Percentiles rank a stretch among this genome's conserved stretches.
These are phyloP conservation scores for Leucogyrophana mollusca DNA, from an alignment of 768 basidiomycete species.

Conservation along the genomic window DNA sequence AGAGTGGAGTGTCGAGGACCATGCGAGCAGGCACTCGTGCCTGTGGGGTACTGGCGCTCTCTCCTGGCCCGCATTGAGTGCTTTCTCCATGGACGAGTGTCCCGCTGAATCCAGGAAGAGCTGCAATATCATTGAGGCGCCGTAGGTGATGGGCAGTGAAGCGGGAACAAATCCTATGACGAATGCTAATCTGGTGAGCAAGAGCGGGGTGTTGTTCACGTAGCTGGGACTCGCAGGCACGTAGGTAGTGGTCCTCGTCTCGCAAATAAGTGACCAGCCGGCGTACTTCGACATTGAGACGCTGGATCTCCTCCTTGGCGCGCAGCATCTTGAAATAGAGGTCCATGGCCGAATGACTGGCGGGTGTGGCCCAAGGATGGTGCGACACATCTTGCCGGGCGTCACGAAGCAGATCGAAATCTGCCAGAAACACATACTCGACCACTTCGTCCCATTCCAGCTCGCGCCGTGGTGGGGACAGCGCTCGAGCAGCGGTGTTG, in stretches of 20 bases:
- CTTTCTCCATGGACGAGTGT: conserved; percentile 1
- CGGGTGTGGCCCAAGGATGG: conserved; percentile 15
- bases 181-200: conserved; percentile 9
- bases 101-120: conserved; percentile 8
- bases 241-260: conserved; percentile 10
- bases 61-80: neutral
- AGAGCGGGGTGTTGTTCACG: conserved; percentile 1
- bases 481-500: too few relatives aligned
- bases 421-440: neutral
- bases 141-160: conserved; percentile 8
- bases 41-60: neutral
- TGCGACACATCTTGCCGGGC: conserved; percentile 11
- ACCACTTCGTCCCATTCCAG: conserved; percentile 18
- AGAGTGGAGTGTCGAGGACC: too few relatives aligned
- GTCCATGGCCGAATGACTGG: conserved; percentile 13
- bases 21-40: neutral
- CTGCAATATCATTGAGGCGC: conserved; percentile 7
- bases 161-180: conserved; percentile 2
- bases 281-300: conserved; percentile 19
- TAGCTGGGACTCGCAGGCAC: conserved; percentile 1
- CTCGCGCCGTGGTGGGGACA: conserved; percentile 1
- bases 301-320: conserved; percentile 19
- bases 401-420: conserved; percentile 16
- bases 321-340: conserved; percentile 14
- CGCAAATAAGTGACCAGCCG: conserved; percentile 16